Percentiles rank a stretch among this genome's conserved stretches.
These are phyloP conservation scores for Amanita molliuscula DNA, from an alignment of 768 basidiomycete genomes.

Conservation along the genomic window DNA sequence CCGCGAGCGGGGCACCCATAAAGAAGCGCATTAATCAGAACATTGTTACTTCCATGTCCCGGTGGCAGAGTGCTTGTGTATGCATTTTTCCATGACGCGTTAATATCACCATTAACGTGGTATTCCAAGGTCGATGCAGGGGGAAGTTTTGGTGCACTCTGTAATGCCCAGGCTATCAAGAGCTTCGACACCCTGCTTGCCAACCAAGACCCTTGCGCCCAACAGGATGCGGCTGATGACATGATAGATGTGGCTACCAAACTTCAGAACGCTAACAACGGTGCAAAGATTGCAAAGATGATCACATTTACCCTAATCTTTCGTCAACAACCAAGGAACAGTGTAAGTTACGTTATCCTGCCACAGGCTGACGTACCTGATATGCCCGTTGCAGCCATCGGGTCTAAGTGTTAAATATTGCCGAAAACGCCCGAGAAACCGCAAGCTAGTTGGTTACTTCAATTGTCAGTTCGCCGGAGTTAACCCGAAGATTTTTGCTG, in stretches of 20 bases:
- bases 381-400: slow-evolving; percentile 21
- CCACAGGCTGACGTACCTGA: background rate
- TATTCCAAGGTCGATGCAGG: slow-evolving; percentile 36
- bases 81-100: slow-evolving; percentile 11
- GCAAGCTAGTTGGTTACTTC: slow-evolving; percentile 43
- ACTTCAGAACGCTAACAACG: slow-evolving; percentile 34
- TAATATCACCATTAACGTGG: background rate
- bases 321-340: slow-evolving; percentile 47
- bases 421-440: slow-evolving; percentile 38
- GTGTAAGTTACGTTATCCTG: slow-evolving; percentile 20
- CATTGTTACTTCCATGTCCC: slow-evolving; percentile 26
- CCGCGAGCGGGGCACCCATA: slow-evolving; percentile 25
- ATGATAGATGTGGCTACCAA: slow-evolving; percentile 37
- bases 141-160: slow-evolving; percentile 32
- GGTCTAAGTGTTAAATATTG: slow-evolving; percentile 40
- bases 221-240: slow-evolving; percentile 44
- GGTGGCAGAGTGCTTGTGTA: slow-evolving; percentile 42
- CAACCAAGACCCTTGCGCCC: slow-evolving; percentile 40
- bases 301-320: slow-evolving; percentile 44
- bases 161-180: slow-evolving; percentile 45
- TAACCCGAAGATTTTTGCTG: slow-evolving; percentile 33
- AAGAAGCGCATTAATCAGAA: slow-evolving; percentile 37
- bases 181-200: slow-evolving; percentile 54
- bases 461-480: slow-evolving; percentile 49
- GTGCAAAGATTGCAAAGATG: slow-evolving; percentile 36